These are phyloP conservation scores for Chrysoporthe austroafricana DNA, from an alignment of 2,329 filamentous ascomycete species.

Conservation along the genomic window DNA sequence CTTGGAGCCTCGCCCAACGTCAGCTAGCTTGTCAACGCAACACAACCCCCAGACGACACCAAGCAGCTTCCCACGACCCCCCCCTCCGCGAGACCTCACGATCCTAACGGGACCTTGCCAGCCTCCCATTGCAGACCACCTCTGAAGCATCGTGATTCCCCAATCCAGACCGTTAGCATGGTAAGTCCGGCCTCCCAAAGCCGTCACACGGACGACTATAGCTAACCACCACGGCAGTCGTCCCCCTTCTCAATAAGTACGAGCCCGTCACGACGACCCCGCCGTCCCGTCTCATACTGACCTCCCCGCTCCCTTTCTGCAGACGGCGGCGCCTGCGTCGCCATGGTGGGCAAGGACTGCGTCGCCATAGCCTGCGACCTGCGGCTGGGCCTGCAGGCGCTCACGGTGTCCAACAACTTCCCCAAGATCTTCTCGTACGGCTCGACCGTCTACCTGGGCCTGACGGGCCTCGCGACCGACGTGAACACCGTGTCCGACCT, in stretches of 20 bases:
- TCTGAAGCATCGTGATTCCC: background rate
- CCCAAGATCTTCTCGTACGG: constrained; percentile 99
- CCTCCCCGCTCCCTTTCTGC: constrained; percentile 29
- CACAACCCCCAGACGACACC: constrained; percentile 16
- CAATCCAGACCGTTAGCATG: constrained; percentile 32
- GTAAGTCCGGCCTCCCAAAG: constrained; percentile 36
- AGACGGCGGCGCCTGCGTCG: constrained; percentile 92
- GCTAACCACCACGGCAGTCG: constrained; percentile 59
- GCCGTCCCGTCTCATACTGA: constrained; percentile 29
- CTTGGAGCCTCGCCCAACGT: constrained; percentile 26
- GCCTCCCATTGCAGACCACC: background rate
- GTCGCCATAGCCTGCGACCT: constrained; percentile 99
- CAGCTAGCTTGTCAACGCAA: constrained; percentile 22
- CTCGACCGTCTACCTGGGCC: constrained; percentile 84
- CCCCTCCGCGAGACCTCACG: constrained; percentile 1
- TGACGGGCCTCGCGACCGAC: constrained; percentile 95
- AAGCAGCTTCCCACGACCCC: constrained; percentile 10
- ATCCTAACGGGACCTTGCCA: background rate
- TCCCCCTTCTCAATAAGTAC: constrained; percentile 95
- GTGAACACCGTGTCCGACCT: constrained; percentile 93
- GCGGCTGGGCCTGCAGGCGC: constrained; percentile 90
- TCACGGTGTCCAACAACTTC: constrained; percentile 99
- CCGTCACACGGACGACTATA: constrained; percentile 29
- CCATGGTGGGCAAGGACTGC: constrained; percentile 99
- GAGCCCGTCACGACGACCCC: background rate